Conservation (phyloP, 441 rosid genomes). For the Daphne laureola region DNA sequence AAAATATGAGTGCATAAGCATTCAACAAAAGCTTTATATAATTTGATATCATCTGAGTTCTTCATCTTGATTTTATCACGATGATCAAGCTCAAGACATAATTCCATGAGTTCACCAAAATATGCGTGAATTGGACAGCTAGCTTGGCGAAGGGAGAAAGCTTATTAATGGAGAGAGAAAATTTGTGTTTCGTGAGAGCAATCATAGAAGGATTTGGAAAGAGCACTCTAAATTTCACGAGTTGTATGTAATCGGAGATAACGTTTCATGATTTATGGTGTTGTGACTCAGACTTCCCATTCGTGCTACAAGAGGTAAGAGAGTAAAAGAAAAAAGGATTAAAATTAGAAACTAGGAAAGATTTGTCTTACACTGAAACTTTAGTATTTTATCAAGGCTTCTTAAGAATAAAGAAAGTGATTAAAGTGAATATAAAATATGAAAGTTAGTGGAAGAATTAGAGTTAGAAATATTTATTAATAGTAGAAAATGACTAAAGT, state of each 20-base stretch:
- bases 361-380: too few species aligned
- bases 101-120: slow-evolving; percentile 7
- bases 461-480: too few species aligned
- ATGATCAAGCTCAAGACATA: slow-evolving; percentile 3
- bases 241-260: slow-evolving; percentile 1
- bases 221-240: slow-evolving; percentile 4
- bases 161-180: slow-evolving; percentile 10
- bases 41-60: not conserved
- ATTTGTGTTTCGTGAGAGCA: slow-evolving; percentile 1
- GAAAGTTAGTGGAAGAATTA: too few species aligned
- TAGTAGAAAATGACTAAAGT: too few species aligned
- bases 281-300: too few species aligned
- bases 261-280: slow-evolving; percentile 1
- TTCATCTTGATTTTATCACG: slow-evolving; percentile 5
- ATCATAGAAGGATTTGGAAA: slow-evolving; percentile 13
- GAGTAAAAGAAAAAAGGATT: too few species aligned
- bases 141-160: not conserved
- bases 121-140: slow-evolving; percentile 4
- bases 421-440: too few species aligned
- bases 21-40: slow-evolving; percentile 3
- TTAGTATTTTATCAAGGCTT: too few species aligned
- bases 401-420: too few species aligned
- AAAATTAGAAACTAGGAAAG: too few species aligned
- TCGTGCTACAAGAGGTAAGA: too few species aligned
- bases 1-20: slow-evolving; percentile 2